A percentile compares a stretch with the other conserved stretches of the same genome.
Conservation (phyloP, 164 flowering plant genomes). For the Amborella trichopoda region DNA sequence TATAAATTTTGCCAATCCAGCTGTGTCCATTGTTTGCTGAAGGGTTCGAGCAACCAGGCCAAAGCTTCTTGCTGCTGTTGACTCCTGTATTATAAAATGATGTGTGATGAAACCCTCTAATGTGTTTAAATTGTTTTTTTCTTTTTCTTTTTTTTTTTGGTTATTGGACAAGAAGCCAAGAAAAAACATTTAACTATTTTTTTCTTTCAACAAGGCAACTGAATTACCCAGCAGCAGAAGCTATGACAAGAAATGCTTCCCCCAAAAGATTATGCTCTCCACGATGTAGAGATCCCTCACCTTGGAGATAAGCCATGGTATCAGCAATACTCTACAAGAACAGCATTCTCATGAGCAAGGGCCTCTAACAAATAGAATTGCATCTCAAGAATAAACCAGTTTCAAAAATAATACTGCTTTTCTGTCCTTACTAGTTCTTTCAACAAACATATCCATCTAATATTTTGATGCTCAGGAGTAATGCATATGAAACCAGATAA, state of each 20-base stretch:
- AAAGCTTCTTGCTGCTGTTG: conserved; percentile 95
- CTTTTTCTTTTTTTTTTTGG: too few species aligned
- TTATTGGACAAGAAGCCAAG: not conserved
- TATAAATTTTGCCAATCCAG: conserved; percentile 81
- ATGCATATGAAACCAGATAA: too few species aligned
- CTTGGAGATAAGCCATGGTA: conserved; percentile 74
- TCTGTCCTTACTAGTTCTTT: too few species aligned
- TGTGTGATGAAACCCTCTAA: not conserved
- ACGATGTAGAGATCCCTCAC: conserved; percentile 74
- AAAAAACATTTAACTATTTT: not conserved
- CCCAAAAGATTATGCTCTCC: conserved; percentile 91
- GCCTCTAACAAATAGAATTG: too few species aligned
- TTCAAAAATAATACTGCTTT: too few species aligned
- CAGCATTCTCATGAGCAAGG: too few species aligned
- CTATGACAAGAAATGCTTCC: conserved; percentile 95
- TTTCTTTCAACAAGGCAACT: not conserved
- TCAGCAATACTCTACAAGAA: conserved; percentile 97
- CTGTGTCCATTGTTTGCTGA: conserved; percentile 76
- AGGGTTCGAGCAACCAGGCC: conserved; percentile 91
- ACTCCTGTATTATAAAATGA: conserved; percentile 31
- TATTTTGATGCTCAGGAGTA: too few species aligned
- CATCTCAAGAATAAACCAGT: too few species aligned
- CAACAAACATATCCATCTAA: too few species aligned
- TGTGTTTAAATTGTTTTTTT: too few species aligned
- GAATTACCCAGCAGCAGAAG: conserved; percentile 91